A percentile compares a stretch with the other conserved stretches of the same genome.
phyloP scores from a whole-genome alignment of 805 yeast species.

The Cyberlindnera euphorbiiphila region DNA sequence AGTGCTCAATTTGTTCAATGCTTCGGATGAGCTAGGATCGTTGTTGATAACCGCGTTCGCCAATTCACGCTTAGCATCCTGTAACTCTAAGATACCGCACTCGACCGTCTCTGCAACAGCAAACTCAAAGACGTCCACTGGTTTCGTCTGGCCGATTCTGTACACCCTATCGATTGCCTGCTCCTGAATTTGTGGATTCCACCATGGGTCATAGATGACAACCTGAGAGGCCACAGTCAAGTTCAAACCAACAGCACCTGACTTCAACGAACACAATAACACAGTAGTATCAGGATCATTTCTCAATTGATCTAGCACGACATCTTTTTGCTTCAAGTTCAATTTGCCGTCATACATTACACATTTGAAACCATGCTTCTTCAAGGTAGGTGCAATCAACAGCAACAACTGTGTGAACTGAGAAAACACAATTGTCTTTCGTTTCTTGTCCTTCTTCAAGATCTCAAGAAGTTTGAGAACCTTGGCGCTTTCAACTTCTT shows the following conservation, averaged over 20 bases:
- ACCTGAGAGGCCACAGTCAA: slow-evolving; percentile 80
- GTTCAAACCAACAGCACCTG: slow-evolving; percentile 92
- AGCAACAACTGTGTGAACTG: slow-evolving; percentile 37
- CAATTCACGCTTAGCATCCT: slow-evolving; percentile 69
- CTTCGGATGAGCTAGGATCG: slow-evolving; percentile 60
- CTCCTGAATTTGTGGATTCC: slow-evolving; percentile 88
- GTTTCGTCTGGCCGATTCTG: slow-evolving; percentile 75
- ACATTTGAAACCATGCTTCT: slow-evolving; percentile 29
- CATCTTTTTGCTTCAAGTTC: slow-evolving; percentile 29
- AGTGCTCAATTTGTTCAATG: slow-evolving; percentile 48
- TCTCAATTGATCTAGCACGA: slow-evolving; percentile 28
- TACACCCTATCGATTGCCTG: slow-evolving; percentile 92
- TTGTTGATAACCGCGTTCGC: slow-evolving; percentile 68
- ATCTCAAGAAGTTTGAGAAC: slow-evolving; percentile 32
- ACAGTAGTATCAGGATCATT: slow-evolving; percentile 33
- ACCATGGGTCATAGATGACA: slow-evolving; percentile 91
- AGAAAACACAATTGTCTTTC: slow-evolving; percentile 45
- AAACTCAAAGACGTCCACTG: slow-evolving; percentile 72
- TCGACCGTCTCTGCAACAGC: slow-evolving; percentile 77
- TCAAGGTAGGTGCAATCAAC: slow-evolving; percentile 29
- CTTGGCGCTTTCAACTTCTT: slow-evolving; percentile 32
- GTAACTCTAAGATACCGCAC: slow-evolving; percentile 77
- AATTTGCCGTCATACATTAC: slow-evolving; percentile 36
- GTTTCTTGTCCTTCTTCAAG: slow-evolving; percentile 29
- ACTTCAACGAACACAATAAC: slow-evolving; percentile 70